These are phyloP conservation scores for Yamadazyma jaroonii DNA, from an alignment of 1,139 yeast genomes.

Conservation along the genomic window DNA sequence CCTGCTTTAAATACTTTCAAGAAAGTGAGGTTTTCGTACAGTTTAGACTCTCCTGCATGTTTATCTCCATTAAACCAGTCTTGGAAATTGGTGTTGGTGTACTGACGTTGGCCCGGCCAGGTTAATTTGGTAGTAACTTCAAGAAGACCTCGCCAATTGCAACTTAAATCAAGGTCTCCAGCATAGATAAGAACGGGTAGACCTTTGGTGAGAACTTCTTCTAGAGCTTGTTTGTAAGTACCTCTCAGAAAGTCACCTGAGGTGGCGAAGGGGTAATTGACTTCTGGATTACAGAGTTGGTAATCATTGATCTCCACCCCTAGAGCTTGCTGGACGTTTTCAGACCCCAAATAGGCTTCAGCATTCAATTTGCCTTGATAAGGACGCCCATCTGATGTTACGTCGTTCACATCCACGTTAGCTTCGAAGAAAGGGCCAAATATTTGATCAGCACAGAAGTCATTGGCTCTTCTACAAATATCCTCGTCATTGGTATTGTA, in stretches of 20 bases:
- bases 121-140: too few relatives aligned
- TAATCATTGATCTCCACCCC: slow-evolving; percentile 76
- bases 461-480: slow-evolving; percentile 1
- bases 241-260: slow-evolving; percentile 85
- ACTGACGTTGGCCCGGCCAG: too few relatives aligned
- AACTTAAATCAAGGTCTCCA: slow-evolving; percentile 36
- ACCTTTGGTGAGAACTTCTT: slow-evolving; percentile 51
- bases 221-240: slow-evolving; percentile 41
- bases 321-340: slow-evolving; percentile 56
- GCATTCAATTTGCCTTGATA: too few relatives aligned
- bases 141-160: slow-evolving; percentile 38
- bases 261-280: slow-evolving; percentile 73
- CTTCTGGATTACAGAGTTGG: slow-evolving; percentile 79
- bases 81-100: too few relatives aligned
- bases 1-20: slow-evolving; percentile 64
- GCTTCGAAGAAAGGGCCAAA: slow-evolving; percentile 18
- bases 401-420: slow-evolving; percentile 89
- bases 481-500: not conserved
- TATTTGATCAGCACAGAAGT: slow-evolving; percentile 10
- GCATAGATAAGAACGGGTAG: slow-evolving; percentile 35
- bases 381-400: too few relatives aligned
- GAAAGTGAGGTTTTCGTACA: slow-evolving; percentile 52
- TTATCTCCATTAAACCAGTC: slow-evolving; percentile 40
- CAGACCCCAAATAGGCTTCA: too few relatives aligned
- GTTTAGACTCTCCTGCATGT: slow-evolving; percentile 57